These are phyloP conservation scores for Laetiporus sulphureus DNA, from an alignment of 1,284 basidiomycete genomes.

Conservation along the genomic window DNA sequence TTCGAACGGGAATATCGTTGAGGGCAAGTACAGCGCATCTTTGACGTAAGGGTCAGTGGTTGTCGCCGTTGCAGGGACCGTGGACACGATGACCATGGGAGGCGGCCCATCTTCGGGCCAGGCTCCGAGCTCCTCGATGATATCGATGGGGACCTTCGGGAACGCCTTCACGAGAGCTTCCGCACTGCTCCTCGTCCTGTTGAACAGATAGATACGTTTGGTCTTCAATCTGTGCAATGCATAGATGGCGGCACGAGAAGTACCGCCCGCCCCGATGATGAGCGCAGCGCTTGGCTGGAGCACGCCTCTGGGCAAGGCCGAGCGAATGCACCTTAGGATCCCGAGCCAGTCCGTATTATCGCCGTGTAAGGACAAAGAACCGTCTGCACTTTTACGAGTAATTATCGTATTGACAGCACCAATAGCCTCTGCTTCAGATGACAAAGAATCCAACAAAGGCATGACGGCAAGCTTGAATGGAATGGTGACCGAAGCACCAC, in stretches of 20 bases:
- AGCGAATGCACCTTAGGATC: conserved; percentile 56
- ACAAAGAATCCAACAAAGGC: conserved; percentile 68
- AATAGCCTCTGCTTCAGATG: conserved; percentile 74
- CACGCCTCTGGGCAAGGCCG: conserved; percentile 31
- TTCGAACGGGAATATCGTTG: conserved; percentile 43
- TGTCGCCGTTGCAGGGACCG: conserved; percentile 76
- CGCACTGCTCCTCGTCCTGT: conserved; percentile 75
- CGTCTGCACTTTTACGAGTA: conserved; percentile 38
- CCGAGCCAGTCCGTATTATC: conserved; percentile 95
- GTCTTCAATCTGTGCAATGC: conserved; percentile 71
- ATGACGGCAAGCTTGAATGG: conserved; percentile 90
- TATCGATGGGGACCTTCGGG: conserved; percentile 55
- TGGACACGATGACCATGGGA: conserved; percentile 77
- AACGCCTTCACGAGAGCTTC: conserved; percentile 62
- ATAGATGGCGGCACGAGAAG: conserved; percentile 88
- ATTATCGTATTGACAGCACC: conserved; percentile 93
- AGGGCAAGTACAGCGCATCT: conserved; percentile 50
- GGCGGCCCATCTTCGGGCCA: conserved; percentile 42
- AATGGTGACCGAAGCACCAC: conserved; percentile 94
- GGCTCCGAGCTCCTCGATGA: conserved; percentile 51
- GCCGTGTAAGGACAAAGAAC: conserved; percentile 56
- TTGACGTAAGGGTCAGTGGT: conserved; percentile 29
- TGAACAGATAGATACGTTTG: conserved; percentile 74
- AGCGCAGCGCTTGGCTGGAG: conserved; percentile 45
- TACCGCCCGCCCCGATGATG: conserved; percentile 91